Evolutionary conservation across 2,329 filamentous ascomycete genomes (phyloP), one percentile per base, ranked within the genome.

Genomic region (Xylariales sp.): DNA sequence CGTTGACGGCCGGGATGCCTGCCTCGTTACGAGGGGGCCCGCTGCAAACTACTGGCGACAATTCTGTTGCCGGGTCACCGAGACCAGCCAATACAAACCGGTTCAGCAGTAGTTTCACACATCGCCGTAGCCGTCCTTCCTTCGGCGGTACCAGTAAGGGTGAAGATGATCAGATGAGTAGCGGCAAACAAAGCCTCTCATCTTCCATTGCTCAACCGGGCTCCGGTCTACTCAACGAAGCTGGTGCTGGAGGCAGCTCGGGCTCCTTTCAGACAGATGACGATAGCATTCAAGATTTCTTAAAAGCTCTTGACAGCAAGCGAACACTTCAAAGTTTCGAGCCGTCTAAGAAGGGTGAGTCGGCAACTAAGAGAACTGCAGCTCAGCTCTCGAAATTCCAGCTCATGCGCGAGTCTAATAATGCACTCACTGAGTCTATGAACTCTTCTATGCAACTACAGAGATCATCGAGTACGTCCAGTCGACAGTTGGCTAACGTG

Each of bases 61-160:
- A 88, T 43, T 90, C 93, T 7, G 83, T 88, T 63, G 89, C 91
- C 5, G 89, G 91, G 63, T 97, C 94, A 7, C 94, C 95, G 2
- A 92, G 91, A 69, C 93, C 93, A 5, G 86, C 89, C 8, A 89
- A 91, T 0, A 89, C 92, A n/a, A 90, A 90, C 68, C 90, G 93
- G 54, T 98, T 97, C 78, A 97, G 93, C 79, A 98, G 95, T 79
- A 97, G 94, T 76, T 99, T 99, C 75, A 92, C 91, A 6, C 93
- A 97, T 77, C 89, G 96, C 53, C 89, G 93, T 62, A 91, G 88
- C 34, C 89, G 94, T 52, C 88, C 90, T 30, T 97, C 94, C 0
- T 91, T 91, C 64, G 91, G 92, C 39, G 91, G 91, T 23, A 86
- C 88, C 23, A 93, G 90, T 75, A 90, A 86, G 70, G 84, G 79